Evolutionary conservation across 2,329 filamentous ascomycete genomes (phyloP), one percentile per base, ranked within the genome.

Genomic region (Talaromyces rugulosus): DNA sequence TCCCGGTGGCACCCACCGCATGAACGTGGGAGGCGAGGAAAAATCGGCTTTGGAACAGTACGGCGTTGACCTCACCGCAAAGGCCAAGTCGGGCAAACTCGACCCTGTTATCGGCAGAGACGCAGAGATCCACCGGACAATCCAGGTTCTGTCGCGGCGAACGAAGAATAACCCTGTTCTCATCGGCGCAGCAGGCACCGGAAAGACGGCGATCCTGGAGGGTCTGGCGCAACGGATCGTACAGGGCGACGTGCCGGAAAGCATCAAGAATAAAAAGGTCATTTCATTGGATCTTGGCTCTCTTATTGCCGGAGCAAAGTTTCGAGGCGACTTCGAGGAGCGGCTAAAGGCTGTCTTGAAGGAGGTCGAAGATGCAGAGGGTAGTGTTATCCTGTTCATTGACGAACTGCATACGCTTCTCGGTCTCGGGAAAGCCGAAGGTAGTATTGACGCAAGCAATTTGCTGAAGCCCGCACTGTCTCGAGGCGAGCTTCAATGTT

Each of bases 101-200:
- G 95, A 99, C 71, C 95, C 95, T 0, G 94, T 98, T 14, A 98
- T 99, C 71, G 95, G 95, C 23, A 85, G 95, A 74, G 93, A 97
- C 70, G 82, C 86, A 5, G 95, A 97, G 74, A 96, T 98, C 58
- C 91, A 96, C 71, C 84, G 95, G 56, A 96, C 93, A 0, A 97
- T 98, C 63, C 95, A 98, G 71, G 90, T 99, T 11, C 79, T 99
- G 1, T 97, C 93, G 16, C 83, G 95, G 65, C 84, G 95, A 64
- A 98, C 95, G 7, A 98, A 98, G 77, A 98, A 97, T 69, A 96
- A 96, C 67, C 94, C 94, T 0, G 93, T 97, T 0, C 80, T 97
- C n/a, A 96, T 97, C 62, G 94, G 94, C 64, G 88, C 87, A 54
- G 91, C 92, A 8, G 94, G 93, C 67, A 96, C 92, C 0, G 94